A percentile compares a stretch with the other conserved stretches of the same genome.
Conservation (phyloP, 805 yeast genomes). For the Geotrichum ghanense region DNA sequence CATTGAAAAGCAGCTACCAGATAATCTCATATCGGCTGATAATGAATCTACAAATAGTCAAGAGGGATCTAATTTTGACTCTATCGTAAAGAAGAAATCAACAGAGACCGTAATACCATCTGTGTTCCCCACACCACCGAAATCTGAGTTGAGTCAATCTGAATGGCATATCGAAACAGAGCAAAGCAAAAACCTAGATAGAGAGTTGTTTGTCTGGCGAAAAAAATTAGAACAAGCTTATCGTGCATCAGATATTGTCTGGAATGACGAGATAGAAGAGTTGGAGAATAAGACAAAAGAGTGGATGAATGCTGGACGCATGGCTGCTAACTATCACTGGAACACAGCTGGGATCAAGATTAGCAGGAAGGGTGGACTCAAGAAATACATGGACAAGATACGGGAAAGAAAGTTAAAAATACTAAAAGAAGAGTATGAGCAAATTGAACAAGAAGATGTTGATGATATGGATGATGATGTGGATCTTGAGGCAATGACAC, state of each 20-base stretch:
- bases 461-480: constrained; percentile 10
- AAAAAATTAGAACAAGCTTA: background rate
- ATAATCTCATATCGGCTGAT: too few species aligned
- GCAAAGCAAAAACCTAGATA: too few species aligned
- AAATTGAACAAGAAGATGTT: constrained; percentile 26
- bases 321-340: constrained; percentile 35
- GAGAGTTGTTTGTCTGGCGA: background rate
- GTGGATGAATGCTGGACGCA: constrained; percentile 40
- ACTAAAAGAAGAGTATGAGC: constrained; percentile 28
- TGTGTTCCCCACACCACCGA: too few species aligned
- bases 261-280: constrained; percentile 23
- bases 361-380: constrained; percentile 39
- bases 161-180: too few species aligned
- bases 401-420: constrained; percentile 24
- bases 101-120: too few species aligned
- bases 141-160: too few species aligned
- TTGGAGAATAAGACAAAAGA: constrained; percentile 27
- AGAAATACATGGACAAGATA: constrained; percentile 29
- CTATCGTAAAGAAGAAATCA: too few species aligned
- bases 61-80: too few species aligned
- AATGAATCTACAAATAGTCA: too few species aligned
- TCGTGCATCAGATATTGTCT: background rate
- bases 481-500: background rate
- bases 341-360: constrained; percentile 37
- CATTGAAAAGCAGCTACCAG: too few species aligned